These are phyloP conservation scores for Quercus parvula DNA, from an alignment of 306 rosid genomes.

Conservation along the genomic window DNA sequence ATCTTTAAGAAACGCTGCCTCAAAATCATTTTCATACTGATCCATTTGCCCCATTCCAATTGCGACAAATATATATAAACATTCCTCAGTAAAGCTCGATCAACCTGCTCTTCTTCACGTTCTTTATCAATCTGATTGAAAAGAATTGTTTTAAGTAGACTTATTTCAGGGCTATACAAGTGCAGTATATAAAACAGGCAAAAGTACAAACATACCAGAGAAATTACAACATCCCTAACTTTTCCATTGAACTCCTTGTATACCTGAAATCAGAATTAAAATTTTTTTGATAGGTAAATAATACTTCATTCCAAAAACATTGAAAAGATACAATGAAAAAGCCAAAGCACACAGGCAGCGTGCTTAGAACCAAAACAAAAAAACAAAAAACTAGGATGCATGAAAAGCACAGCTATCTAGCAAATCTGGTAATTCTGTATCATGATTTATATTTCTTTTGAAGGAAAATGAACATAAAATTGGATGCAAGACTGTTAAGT, in stretches of 20 bases:
- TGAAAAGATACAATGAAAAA: too few relatives aligned
- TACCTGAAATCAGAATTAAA: conserved; percentile 42
- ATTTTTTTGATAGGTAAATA: neutral
- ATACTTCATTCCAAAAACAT: too few relatives aligned
- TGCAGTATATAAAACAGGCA: neutral
- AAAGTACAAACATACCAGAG: conserved; percentile 42
- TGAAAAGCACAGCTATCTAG: too few relatives aligned
- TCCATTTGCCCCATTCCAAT: conserved; percentile 54
- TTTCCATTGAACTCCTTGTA: conserved; percentile 56
- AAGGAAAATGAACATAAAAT: neutral
- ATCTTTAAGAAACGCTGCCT: conserved; percentile 43
- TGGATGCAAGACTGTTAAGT: neutral
- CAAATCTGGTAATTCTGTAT: neutral
- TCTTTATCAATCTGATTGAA: conserved; percentile 46
- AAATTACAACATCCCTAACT: conserved; percentile 57
- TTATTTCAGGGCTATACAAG: neutral
- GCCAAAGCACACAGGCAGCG: too few relatives aligned
- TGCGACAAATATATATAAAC: conserved; percentile 54
- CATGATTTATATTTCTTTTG: neutral
- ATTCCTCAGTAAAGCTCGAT: conserved; percentile 50
- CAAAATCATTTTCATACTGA: conserved; percentile 49
- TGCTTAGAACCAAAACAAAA: too few relatives aligned
- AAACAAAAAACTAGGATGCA: too few relatives aligned
- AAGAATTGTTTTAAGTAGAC: neutral
- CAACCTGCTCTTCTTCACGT: conserved; percentile 62